Evolutionary conservation across 2,329 filamentous ascomycete genomes (phyloP), one percentile per base, ranked within the genome.

Genomic region (Didymella lethalis): DNA sequence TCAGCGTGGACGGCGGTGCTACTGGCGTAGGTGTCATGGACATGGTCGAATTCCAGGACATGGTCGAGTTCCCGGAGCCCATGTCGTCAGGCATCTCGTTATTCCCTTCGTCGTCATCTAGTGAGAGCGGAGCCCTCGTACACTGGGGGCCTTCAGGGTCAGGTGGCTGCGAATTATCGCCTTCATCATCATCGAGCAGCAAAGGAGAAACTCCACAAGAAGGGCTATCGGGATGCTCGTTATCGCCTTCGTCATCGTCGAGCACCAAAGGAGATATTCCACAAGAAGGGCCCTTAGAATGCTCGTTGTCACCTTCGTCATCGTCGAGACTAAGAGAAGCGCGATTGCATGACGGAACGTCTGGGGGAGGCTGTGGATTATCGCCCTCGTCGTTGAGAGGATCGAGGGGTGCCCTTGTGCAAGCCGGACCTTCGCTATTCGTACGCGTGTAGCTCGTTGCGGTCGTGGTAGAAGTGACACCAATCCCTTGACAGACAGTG

Each of bases 161-260:
- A 2, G 23, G 23, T 10, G 59, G n/a, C 12, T 28, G 41, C 23
- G 41, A 44, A n/a, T 44, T 44, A 7, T 44, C 41, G 2, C 41
- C 41, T 16, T 44, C 41, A n/a, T 44, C 41, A 14, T 73, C 70
- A 41, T 74, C 67, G 1, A 73, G 50, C 14, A 55, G 61, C 7
- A 73, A 60, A 4, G 68, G 62, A 6, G 62, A 66, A 7, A 53
- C 46, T 8, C 65, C 70, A 16, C 52, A 48, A 0, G 45, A 25
- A 25, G 29, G 51, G 4, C 16, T 28, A 11, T 8, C 49, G 59
- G 38, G 49, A 1, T 58, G 59, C 28, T 62, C 64, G 41, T 73
- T 70, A 29, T 69, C 61, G 2, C 71, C 71, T 41, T 73, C 64
- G 29, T 73, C 70, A n/a, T 74, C 70, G 40, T 75, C 69, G 0